These are phyloP conservation scores for Penicillium verrucosum DNA, from an alignment of 2,329 filamentous ascomycete genomes.

Conservation along the genomic window DNA sequence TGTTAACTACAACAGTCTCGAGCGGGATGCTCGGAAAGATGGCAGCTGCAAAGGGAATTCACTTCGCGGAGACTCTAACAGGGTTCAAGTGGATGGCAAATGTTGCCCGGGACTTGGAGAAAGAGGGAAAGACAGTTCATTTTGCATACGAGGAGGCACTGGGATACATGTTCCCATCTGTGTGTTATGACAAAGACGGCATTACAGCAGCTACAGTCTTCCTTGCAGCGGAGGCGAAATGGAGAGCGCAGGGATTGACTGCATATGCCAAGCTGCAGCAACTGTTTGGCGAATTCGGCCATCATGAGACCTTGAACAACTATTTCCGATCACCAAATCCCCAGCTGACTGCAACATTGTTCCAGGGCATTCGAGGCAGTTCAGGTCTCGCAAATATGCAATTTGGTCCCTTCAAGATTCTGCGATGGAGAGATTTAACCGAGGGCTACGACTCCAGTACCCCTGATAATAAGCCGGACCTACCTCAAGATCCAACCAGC, in stretches of 20 bases:
- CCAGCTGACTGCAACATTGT: slow-evolving; percentile 52
- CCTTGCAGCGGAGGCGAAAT: slow-evolving; percentile 53
- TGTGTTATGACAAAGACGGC: slow-evolving; percentile 64
- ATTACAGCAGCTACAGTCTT: slow-evolving; percentile 60
- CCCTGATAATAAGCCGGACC: slow-evolving; percentile 49
- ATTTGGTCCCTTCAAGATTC: slow-evolving; percentile 53
- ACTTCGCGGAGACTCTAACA: slow-evolving; percentile 60
- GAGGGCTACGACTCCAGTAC: slow-evolving; percentile 58
- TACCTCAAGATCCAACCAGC: slow-evolving; percentile 56
- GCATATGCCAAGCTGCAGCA: slow-evolving; percentile 56
- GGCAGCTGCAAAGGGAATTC: slow-evolving; percentile 54
- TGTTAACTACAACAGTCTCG: slow-evolving; percentile 63
- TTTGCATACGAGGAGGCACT: slow-evolving; percentile 66
- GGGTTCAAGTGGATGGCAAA: slow-evolving; percentile 69
- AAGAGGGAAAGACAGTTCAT: slow-evolving; percentile 49
- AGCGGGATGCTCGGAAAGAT: slow-evolving; percentile 61
- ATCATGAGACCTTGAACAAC: slow-evolving; percentile 62
- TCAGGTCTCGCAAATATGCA: slow-evolving; percentile 42
- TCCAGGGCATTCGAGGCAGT: slow-evolving; percentile 51
- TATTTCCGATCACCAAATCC: slow-evolving; percentile 60
- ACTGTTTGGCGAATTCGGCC: slow-evolving; percentile 57
- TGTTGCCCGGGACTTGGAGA: slow-evolving; percentile 52
- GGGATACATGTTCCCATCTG: slow-evolving; percentile 63
- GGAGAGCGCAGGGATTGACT: slow-evolving; percentile 52
- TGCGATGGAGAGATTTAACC: slow-evolving; percentile 61